A percentile compares a stretch with the other conserved stretches of the same genome.
Conservation (phyloP, 495 filamentous ascomycete species). For the Aspergillus egyptiacus region DNA sequence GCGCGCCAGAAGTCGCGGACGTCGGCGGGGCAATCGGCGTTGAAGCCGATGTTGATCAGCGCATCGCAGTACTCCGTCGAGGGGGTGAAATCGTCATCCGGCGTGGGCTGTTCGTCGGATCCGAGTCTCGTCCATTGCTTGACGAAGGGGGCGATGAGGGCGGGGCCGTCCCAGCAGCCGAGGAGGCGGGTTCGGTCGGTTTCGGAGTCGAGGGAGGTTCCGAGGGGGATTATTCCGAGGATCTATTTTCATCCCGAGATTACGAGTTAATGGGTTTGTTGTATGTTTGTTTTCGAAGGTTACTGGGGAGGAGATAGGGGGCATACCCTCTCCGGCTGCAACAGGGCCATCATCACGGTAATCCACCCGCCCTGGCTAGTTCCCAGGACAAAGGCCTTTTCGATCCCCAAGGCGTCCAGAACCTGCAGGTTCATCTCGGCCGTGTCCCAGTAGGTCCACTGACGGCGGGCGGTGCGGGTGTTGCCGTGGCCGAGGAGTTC, state of each 20-base stretch:
- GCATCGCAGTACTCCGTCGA: constrained; percentile 50
- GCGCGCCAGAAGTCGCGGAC: constrained; percentile 47
- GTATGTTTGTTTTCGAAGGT: too few species aligned
- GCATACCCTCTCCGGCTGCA: constrained; percentile 52
- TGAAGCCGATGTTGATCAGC: constrained; percentile 55
- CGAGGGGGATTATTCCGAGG: constrained; percentile 52
- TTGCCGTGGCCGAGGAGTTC: constrained; percentile 53
- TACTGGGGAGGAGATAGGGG: too few species aligned
- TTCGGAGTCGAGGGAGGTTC: constrained; percentile 60
- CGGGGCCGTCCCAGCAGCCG: constrained; percentile 51
- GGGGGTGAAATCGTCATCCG: constrained; percentile 49
- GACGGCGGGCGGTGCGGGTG: constrained; percentile 34
- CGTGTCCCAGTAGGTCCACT: constrained; percentile 53
- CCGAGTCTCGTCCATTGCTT: constrained; percentile 44
- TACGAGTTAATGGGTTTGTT: not conserved
- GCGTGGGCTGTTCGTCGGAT: constrained; percentile 35
- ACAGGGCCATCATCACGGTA: constrained; percentile 53
- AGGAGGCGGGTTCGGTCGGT: constrained; percentile 46
- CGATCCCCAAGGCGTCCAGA: constrained; percentile 48
- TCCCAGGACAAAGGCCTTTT: constrained; percentile 55
- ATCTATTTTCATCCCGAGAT: constrained; percentile 32
- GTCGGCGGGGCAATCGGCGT: constrained; percentile 34
- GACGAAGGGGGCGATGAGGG: constrained; percentile 39
- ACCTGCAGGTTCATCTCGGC: constrained; percentile 46
- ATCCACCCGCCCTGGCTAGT: constrained; percentile 65